These are phyloP conservation scores for Podila clonocystis DNA, from an alignment of 192 early-diverging fungal species.

Conservation along the genomic window DNA sequence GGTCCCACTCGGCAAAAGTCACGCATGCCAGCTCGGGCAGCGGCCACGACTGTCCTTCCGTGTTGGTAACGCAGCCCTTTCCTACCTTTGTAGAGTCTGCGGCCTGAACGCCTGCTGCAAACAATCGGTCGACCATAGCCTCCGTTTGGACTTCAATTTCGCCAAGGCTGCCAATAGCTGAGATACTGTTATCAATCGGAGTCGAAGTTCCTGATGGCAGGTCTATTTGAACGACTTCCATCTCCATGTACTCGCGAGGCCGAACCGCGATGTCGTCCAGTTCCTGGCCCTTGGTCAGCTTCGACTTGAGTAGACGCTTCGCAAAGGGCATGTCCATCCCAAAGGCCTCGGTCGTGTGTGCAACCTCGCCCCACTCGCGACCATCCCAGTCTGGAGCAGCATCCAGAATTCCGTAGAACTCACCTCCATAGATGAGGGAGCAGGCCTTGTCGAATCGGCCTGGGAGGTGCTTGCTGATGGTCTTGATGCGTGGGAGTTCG, in stretches of 20 bases:
- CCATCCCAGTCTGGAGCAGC: neutral
- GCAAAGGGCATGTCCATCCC: constrained; percentile 33
- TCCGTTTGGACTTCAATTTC: constrained; percentile 7
- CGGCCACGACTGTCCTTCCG: neutral
- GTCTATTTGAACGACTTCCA: constrained; percentile 22
- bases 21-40: constrained; percentile 10
- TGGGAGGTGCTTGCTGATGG: constrained; percentile 42
- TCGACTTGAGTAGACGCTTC: constrained; percentile 20
- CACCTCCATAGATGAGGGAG: constrained; percentile 57
- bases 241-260: constrained; percentile 18
- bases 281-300: constrained; percentile 11
- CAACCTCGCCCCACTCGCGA: constrained; percentile 16
- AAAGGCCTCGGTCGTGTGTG: constrained; percentile 11
- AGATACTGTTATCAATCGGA: neutral
- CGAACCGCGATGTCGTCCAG: neutral
- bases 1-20: constrained; percentile 22
- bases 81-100: neutral
- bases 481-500: constrained; percentile 61
- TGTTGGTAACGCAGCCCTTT: neutral
- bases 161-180: neutral
- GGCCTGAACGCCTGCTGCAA: constrained; percentile 1
- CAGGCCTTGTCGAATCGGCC: constrained; percentile 66
- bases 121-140: constrained; percentile 29
- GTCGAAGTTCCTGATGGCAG: neutral
- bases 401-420: constrained; percentile 48